A percentile compares a stretch with the other conserved stretches of the same genome.
These are phyloP conservation scores for Boeremia lycopersici DNA, from an alignment of 2,329 filamentous ascomycete genomes.

Conservation along the genomic window DNA sequence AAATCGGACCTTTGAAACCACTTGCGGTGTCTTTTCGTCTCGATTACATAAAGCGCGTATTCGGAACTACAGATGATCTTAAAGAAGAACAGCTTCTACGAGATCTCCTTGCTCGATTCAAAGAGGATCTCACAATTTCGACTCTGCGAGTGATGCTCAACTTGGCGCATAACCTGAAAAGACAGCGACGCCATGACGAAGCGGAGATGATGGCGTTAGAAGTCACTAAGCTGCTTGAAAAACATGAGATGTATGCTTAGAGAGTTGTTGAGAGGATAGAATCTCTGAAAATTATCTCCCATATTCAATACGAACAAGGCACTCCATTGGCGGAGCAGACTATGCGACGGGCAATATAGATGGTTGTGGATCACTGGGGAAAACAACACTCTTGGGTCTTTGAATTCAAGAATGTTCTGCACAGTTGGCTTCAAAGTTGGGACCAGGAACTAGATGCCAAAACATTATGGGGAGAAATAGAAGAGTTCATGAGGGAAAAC, in stretches of 20 bases:
- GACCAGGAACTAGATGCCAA: constrained; percentile 9
- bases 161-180: constrained; percentile 21
- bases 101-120: constrained; percentile 2
- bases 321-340: constrained; percentile 22
- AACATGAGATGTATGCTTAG: constrained; percentile 21
- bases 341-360: constrained; percentile 23
- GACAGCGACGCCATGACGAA: constrained; percentile 21
- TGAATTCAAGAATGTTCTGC: constrained; percentile 24
- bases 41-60: neutral
- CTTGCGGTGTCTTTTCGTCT: neutral
- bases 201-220: constrained; percentile 12
- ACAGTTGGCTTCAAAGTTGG: constrained; percentile 27
- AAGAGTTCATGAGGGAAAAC: too few relatives aligned
- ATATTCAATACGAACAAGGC: constrained; percentile 17
- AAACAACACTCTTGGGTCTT: constrained; percentile 23
- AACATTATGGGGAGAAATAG: neutral
- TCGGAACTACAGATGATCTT: neutral
- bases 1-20: neutral
- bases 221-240: constrained; percentile 17
- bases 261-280: constrained; percentile 23
- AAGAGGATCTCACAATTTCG: neutral
- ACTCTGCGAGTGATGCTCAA: constrained; percentile 21
- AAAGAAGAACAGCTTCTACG: constrained; percentile 8
- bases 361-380: constrained; percentile 20
- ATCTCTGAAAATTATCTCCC: constrained; percentile 21